Percentiles rank a stretch among this genome's conserved stretches.
These are phyloP conservation scores for Fusarium sp. DNA, from an alignment of 2,329 filamentous ascomycete species.

Conservation along the genomic window DNA sequence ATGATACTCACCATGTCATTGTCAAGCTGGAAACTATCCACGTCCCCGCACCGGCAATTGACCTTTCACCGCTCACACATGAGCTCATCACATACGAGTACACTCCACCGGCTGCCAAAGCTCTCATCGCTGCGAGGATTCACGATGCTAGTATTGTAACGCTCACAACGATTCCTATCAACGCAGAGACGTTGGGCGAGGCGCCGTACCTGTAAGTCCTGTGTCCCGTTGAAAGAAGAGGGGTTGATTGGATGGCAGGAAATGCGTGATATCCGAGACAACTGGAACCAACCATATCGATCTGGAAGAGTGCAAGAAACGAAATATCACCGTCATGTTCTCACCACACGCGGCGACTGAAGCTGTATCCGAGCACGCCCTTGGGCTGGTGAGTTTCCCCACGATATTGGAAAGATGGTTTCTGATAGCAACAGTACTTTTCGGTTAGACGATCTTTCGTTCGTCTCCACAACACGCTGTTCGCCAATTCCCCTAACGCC, in stretches of 20 bases:
- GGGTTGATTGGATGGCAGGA: background rate
- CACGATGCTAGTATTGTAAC: background rate
- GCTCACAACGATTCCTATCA: constrained; percentile 1
- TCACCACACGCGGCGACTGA: background rate
- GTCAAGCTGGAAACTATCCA: constrained; percentile 13
- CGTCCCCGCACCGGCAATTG: background rate
- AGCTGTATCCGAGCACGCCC: constrained; percentile 2
- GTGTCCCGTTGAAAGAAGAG: too few relatives aligned
- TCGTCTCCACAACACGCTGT: background rate
- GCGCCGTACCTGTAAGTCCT: background rate
- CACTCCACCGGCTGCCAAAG: background rate
- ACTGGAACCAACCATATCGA: constrained; percentile 6
- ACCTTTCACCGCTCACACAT: background rate
- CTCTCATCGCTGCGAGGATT: background rate
- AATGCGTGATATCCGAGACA: constrained; percentile 10
- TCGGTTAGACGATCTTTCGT: background rate
- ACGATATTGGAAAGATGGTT: background rate
- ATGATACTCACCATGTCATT: constrained; percentile 7
- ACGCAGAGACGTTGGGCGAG: background rate
- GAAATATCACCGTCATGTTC: constrained; percentile 2
- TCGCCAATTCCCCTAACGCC: background rate
- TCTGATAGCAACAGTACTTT: background rate
- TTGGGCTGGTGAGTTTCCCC: background rate
- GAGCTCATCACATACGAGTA: constrained; percentile 8
- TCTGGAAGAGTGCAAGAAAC: background rate